Conservation (phyloP, 345 rosid species). For the Salix brachista region DNA sequence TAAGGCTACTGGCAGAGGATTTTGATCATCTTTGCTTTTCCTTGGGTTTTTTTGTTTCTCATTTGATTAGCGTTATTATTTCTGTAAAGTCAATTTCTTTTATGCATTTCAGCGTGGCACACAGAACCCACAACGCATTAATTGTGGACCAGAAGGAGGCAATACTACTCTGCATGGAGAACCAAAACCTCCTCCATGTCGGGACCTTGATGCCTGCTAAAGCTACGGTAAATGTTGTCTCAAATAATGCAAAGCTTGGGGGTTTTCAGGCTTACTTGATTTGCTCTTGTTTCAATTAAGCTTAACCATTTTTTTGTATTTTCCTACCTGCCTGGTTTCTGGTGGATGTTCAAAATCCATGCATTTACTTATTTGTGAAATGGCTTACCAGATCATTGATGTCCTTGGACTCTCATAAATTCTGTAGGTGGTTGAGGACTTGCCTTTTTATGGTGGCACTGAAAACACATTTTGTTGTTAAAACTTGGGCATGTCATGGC, state of each 20-base stretch:
- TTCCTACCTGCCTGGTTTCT: constrained; percentile 23
- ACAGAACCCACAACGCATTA: constrained; percentile 82
- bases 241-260: constrained; percentile 23
- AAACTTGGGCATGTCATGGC: background rate
- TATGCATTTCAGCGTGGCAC: constrained; percentile 65
- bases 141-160: constrained; percentile 93
- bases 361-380: constrained; percentile 15
- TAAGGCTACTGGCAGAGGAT: constrained; percentile 32
- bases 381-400: constrained; percentile 7
- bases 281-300: constrained; percentile 14
- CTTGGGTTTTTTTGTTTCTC: background rate
- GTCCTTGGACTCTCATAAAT: background rate
- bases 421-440: background rate
- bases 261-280: constrained; percentile 19
- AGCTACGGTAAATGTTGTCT: constrained; percentile 12
- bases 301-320: constrained; percentile 17
- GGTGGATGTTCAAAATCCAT: constrained; percentile 16
- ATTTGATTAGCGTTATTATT: background rate
- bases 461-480: background rate
- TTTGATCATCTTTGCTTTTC: background rate
- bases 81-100: background rate
- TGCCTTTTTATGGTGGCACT: background rate
- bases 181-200: constrained; percentile 84
- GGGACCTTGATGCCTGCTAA: constrained; percentile 92
- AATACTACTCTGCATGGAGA: constrained; percentile 70